phyloP scores from a whole-genome alignment of 73 alveolate genomes.

The Paraurostyla sp. region DNA sequence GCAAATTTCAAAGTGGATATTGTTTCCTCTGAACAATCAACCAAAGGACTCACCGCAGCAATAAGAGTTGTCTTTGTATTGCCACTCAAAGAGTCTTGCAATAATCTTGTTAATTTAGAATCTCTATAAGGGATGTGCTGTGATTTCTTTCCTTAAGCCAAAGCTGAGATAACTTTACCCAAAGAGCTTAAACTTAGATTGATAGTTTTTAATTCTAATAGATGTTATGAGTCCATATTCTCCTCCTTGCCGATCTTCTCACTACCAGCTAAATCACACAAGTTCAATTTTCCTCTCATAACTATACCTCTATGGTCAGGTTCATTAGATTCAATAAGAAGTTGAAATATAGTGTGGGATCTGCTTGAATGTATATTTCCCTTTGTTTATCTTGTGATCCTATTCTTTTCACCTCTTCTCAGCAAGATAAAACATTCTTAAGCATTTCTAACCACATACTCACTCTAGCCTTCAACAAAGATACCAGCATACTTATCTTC shows the following conservation, averaged over 20 bases:
- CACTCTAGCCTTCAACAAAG: slow-evolving; percentile 39
- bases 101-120: slow-evolving; percentile 92
- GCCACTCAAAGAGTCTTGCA: slow-evolving; percentile 95
- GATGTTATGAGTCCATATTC: slow-evolving; percentile 55
- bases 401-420: slow-evolving; percentile 77
- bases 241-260: slow-evolving; percentile 84
- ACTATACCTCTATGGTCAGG: slow-evolving; percentile 75
- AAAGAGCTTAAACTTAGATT: slow-evolving; percentile 66
- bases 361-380: slow-evolving; percentile 70
- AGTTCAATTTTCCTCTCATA: slow-evolving; percentile 79
- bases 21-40: slow-evolving; percentile 66
- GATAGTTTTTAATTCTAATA: slow-evolving; percentile 76
- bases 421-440: slow-evolving; percentile 70
- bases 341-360: slow-evolving; percentile 79
- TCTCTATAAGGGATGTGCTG: slow-evolving; percentile 94
- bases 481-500: slow-evolving; percentile 86
- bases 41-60: slow-evolving; percentile 80
- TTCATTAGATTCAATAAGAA: slow-evolving; percentile 73
- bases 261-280: slow-evolving; percentile 87
- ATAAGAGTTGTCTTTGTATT: slow-evolving; percentile 83
- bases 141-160: slow-evolving; percentile 73
- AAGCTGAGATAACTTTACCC: slow-evolving; percentile 74
- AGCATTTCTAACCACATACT: slow-evolving; percentile 14
- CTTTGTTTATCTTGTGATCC: slow-evolving; percentile 80
- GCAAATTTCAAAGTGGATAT: slow-evolving; percentile 74